phyloP scores from a whole-genome alignment of 2,329 filamentous ascomycete species.

The Ciborinia camelliae region DNA sequence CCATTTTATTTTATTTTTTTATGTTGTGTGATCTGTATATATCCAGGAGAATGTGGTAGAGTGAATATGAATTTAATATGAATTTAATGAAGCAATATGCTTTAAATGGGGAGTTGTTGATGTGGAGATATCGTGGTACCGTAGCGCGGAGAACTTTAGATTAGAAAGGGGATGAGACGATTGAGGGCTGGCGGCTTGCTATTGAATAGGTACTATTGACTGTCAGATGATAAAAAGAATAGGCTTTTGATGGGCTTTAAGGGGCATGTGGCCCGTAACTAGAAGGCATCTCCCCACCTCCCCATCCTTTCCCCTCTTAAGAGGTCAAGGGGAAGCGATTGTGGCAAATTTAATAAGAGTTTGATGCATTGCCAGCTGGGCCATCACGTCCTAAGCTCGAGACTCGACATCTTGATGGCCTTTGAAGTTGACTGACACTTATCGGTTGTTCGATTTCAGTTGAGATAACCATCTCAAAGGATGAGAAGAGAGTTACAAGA shows the following conservation, averaged over 20 bases:
- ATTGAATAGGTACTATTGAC: not conserved
- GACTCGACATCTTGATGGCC: not conserved
- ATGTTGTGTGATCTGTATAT: not conserved
- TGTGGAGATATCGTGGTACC: not conserved
- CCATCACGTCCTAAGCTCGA: not conserved
- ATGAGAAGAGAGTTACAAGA: not conserved
- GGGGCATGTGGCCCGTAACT: not conserved
- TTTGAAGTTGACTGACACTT: not conserved
- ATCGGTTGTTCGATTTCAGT: not conserved
- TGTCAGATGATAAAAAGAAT: not conserved
- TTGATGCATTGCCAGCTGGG: slow-evolving; percentile 12
- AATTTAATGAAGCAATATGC: too few relatives aligned
- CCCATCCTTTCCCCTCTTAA: too few relatives aligned
- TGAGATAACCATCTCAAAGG: not conserved
- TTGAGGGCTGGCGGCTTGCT: not conserved
- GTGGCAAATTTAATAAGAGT: not conserved
- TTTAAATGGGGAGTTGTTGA: not conserved
- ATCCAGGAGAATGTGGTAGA: not conserved
- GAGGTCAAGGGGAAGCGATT: not conserved
- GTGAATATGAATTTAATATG: too few relatives aligned
- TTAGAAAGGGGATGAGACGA: not conserved
- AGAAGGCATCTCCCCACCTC: too few relatives aligned
- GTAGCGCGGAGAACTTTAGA: not conserved
- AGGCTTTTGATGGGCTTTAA: not conserved
- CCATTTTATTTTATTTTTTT: too few relatives aligned